Evolutionary conservation across 2,329 filamentous ascomycete species (phyloP).

Genomic region (Pezizomycotina sp.): DNA sequence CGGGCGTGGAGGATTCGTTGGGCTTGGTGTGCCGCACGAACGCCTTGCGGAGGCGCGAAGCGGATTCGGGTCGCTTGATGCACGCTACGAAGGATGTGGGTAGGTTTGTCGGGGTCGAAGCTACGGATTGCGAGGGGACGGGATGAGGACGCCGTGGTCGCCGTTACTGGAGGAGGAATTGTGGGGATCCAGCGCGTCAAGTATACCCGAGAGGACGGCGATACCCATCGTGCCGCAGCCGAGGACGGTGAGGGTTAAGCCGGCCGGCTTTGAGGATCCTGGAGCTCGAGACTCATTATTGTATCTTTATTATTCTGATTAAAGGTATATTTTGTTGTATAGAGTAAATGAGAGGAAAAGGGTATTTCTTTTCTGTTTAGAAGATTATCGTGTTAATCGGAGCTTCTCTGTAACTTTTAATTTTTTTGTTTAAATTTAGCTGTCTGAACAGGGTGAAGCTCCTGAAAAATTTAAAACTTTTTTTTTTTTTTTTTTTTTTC

Average conservation of each 20-base stretch:
- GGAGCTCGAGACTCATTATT: no score
- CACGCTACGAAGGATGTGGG: conserved; percentile 68
- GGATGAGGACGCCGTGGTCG: conserved; percentile 25
- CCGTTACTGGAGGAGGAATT: conserved; percentile 3
- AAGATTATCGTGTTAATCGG: no score
- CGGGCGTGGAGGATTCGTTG: conserved; percentile 29
- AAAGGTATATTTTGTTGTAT: no score
- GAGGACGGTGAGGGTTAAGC: conserved; percentile 57
- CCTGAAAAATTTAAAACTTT: no score
- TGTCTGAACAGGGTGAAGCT: no score
- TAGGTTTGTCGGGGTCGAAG: conserved; percentile 36
- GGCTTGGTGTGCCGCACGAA: conserved; percentile 42
- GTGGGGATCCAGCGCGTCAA: conserved; percentile 56
- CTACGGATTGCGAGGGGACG: conserved; percentile 27
- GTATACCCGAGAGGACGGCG: conserved; percentile 65
- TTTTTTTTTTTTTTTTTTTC: no score
- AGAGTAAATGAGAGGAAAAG: no score
- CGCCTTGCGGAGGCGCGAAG: conserved; percentile 48
- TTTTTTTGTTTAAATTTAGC: no score
- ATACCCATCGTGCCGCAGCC: conserved; percentile 79
- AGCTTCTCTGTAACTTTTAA: no score
- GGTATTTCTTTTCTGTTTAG: no score
- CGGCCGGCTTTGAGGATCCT: conserved; percentile 13
- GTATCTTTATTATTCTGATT: no score
- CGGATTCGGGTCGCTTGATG: conserved; percentile 53